Evolutionary conservation across 73 alveolate genomes (phyloP).

Genomic region (Paraurostyla sp.): DNA sequence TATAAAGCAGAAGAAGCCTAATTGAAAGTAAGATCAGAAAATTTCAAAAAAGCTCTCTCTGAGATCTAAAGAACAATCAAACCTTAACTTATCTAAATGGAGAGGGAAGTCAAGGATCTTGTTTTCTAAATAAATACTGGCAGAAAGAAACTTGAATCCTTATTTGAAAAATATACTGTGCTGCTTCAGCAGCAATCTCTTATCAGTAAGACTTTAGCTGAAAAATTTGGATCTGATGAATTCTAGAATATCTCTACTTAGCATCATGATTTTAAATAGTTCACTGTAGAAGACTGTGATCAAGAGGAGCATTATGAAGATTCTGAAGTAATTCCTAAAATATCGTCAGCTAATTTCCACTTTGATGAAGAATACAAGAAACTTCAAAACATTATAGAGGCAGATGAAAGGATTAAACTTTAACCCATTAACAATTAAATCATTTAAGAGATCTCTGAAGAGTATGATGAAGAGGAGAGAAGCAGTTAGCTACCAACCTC

Average conservation of each 20-base stretch:
- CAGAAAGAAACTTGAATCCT: conserved; percentile 61
- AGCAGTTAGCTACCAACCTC: too few relatives aligned
- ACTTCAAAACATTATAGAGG: conserved; percentile 13
- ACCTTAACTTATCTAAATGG: conserved; percentile 64
- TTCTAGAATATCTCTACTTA: not conserved
- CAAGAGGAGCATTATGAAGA: conserved; percentile 4
- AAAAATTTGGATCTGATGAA: conserved; percentile 32
- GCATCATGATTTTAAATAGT: conserved; percentile 28
- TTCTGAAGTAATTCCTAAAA: not conserved
- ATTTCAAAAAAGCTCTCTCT: conserved; percentile 31
- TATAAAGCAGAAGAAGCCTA: conserved; percentile 57
- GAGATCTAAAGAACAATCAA: conserved; percentile 60
- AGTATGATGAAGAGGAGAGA: conserved; percentile 11
- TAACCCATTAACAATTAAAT: not conserved
- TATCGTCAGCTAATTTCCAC: not conserved
- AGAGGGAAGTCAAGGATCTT: conserved; percentile 70
- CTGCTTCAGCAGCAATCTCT: conserved; percentile 4
- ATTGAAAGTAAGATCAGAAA: conserved; percentile 51
- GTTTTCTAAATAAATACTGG: conserved; percentile 35
- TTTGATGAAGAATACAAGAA: conserved; percentile 42
- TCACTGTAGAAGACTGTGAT: conserved; percentile 14
- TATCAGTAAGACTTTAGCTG: conserved; percentile 54
- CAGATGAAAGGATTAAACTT: conserved; percentile 10
- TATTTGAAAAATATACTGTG: conserved; percentile 43
- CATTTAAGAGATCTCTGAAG: conserved; percentile 27